A percentile compares a stretch with the other conserved stretches of the same genome.
Evolutionary conservation across 257 asterid genomes (phyloP).

Genomic region (Galeopsis tetrahit): DNA sequence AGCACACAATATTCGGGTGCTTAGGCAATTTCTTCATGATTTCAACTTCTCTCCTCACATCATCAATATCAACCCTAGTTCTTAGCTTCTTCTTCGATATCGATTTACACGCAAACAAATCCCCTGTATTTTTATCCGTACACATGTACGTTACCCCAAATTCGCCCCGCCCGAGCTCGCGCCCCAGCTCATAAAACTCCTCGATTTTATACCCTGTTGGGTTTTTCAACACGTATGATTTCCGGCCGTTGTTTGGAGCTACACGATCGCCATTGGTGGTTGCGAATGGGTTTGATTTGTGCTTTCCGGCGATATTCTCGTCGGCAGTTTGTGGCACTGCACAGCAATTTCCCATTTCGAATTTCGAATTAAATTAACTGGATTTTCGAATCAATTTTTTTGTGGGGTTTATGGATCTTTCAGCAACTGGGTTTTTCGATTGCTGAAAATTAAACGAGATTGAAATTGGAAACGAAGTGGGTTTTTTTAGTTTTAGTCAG

Average conservation of each 20-base stretch:
- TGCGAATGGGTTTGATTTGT: slow-evolving; percentile 48
- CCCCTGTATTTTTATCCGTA: slow-evolving; percentile 47
- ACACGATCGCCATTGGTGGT: slow-evolving; percentile 29
- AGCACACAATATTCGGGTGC: slow-evolving; percentile 60
- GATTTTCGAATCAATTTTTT: neutral
- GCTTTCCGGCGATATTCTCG: slow-evolving; percentile 43
- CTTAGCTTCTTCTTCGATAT: slow-evolving; percentile 65
- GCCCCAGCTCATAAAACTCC: slow-evolving; percentile 55
- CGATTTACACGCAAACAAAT: slow-evolving; percentile 59
- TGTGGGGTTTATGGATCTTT: slow-evolving; percentile 28
- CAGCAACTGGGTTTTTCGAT: slow-evolving; percentile 18
- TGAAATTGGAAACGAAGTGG: neutral
- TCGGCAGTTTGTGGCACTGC: slow-evolving; percentile 54
- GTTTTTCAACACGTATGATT: slow-evolving; percentile 45
- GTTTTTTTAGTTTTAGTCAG: neutral
- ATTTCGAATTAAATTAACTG: neutral
- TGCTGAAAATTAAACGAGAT: slow-evolving; percentile 23
- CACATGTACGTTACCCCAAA: slow-evolving; percentile 63
- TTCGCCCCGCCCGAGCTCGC: slow-evolving; percentile 66
- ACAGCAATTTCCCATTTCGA: slow-evolving; percentile 64
- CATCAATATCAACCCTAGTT: slow-evolving; percentile 65
- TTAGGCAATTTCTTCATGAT: slow-evolving; percentile 65
- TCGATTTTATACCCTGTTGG: slow-evolving; percentile 57
- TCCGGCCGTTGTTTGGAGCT: slow-evolving; percentile 40
- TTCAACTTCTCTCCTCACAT: slow-evolving; percentile 64